Evolutionary conservation across 2,329 filamentous ascomycete species (phyloP).

Genomic region (Ophiocordyceps camponoti-rufipedis): DNA sequence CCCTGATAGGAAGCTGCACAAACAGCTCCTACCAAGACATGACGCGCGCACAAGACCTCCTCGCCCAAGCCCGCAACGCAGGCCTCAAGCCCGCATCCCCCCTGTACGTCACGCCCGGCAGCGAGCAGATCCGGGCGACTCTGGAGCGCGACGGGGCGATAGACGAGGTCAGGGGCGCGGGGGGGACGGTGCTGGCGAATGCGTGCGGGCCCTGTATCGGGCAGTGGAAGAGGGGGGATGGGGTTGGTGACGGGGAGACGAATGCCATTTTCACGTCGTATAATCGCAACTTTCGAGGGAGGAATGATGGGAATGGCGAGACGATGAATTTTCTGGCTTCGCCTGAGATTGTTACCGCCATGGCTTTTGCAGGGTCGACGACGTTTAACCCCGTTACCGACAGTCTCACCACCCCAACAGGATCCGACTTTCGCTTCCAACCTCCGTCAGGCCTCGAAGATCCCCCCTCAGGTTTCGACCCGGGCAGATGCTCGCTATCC

Average conservation of each 20-base stretch:
- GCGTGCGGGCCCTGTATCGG: constrained; percentile 90
- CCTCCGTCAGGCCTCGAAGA: constrained; percentile 55
- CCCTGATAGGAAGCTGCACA: constrained; percentile 92
- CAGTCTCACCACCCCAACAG: constrained; percentile 59
- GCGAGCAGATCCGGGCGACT: constrained; percentile 91
- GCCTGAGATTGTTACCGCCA: constrained; percentile 89
- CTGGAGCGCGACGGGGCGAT: constrained; percentile 79
- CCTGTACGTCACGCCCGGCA: constrained; percentile 86
- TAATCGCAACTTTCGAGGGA: constrained; percentile 94
- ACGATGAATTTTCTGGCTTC: constrained; percentile 99
- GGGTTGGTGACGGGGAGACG: constrained; percentile 61
- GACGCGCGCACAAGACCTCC: constrained; percentile 82
- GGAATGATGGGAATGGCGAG: constrained; percentile 88
- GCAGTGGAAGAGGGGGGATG: constrained; percentile 87
- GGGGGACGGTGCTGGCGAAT: constrained; percentile 81
- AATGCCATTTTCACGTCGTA: constrained; percentile 96
- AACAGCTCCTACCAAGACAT: constrained; percentile 99
- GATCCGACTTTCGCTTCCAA: constrained; percentile 68
- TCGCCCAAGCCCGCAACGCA: constrained; percentile 79
- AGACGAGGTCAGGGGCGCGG: constrained; percentile 67
- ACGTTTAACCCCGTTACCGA: constrained; percentile 96
- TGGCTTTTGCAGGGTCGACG: constrained; percentile 81
- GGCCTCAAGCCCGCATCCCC: constrained; percentile 71
- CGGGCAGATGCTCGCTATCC: constrained; percentile 56
- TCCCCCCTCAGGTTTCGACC: constrained; percentile 49